Percentiles rank a stretch among this genome's conserved stretches.
Conservation (phyloP, 2,329 filamentous ascomycete species). For the Xylariaceae sp. region DNA sequence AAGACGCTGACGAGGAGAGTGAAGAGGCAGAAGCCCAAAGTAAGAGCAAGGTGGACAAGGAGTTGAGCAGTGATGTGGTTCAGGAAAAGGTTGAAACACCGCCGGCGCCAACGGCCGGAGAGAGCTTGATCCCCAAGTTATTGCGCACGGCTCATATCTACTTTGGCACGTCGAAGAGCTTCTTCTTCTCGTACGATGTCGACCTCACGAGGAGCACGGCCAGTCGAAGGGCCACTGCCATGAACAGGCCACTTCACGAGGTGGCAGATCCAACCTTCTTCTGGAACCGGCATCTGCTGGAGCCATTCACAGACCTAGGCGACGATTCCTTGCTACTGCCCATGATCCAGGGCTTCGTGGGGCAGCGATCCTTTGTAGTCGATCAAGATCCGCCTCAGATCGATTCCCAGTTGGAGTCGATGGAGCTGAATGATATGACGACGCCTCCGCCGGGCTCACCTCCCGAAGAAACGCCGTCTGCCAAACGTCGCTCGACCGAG, state of each 20-base stretch:
- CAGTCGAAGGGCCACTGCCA: constrained; percentile 36
- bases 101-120: constrained; percentile 33
- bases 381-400: constrained; percentile 55
- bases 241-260: constrained; percentile 59
- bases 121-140: constrained; percentile 72
- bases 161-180: constrained; percentile 75
- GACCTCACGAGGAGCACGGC: constrained; percentile 71
- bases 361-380: constrained; percentile 74
- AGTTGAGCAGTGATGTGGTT: constrained; percentile 25
- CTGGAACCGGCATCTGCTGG: constrained; percentile 77
- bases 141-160: constrained; percentile 78
- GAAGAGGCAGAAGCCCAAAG: constrained; percentile 11
- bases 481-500: constrained; percentile 41
- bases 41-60: constrained; percentile 21
- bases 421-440: constrained; percentile 28
- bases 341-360: constrained; percentile 89
- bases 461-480: constrained; percentile 18
- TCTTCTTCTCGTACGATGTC: constrained; percentile 93
- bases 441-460: constrained; percentile 15
- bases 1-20: constrained; percentile 20
- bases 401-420: constrained; percentile 35
- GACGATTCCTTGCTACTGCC: constrained; percentile 70
- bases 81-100: constrained; percentile 26
- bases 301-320: constrained; percentile 68
- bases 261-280: constrained; percentile 76